A percentile compares a stretch with the other conserved stretches of the same genome.
Evolutionary conservation across 805 yeast genomes (phyloP).

Genomic region (Starmerella khaoyaiensis): DNA sequence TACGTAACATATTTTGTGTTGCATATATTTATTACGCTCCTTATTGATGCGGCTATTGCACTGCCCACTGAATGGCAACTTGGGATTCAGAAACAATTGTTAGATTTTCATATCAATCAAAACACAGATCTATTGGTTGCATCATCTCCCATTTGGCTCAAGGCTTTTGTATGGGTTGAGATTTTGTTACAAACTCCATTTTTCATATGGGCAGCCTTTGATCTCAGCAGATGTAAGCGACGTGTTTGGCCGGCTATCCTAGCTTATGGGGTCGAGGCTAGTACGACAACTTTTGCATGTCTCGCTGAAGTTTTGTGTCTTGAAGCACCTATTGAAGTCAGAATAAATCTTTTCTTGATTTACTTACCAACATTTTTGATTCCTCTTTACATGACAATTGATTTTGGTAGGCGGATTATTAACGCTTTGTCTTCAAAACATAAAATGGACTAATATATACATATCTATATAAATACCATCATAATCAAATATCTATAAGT

Average conservation of each 20-base stretch:
- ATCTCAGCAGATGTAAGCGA: slow-evolving; percentile 27
- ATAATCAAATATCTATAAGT: slow-evolving; percentile 22
- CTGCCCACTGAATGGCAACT: slow-evolving; percentile 42
- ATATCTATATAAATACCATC: no score
- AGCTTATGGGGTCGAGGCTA: slow-evolving; percentile 72
- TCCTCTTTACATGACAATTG: slow-evolving; percentile 45
- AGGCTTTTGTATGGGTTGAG: slow-evolving; percentile 59
- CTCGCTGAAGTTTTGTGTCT: slow-evolving; percentile 26
- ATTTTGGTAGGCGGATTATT: slow-evolving; percentile 25
- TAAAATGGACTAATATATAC: slow-evolving; percentile 5
- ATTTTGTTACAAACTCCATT: slow-evolving; percentile 66
- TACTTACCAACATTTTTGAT: slow-evolving; percentile 63
- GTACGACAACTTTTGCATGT: slow-evolving; percentile 66
- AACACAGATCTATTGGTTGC: slow-evolving; percentile 63
- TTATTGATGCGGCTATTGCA: slow-evolving; percentile 62
- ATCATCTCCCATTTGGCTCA: slow-evolving; percentile 58
- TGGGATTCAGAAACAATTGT: slow-evolving; percentile 37
- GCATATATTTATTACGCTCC: slow-evolving; percentile 63
- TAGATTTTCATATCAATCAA: slow-evolving; percentile 44
- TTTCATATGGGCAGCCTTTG: slow-evolving; percentile 38
- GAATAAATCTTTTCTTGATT: slow-evolving; percentile 37
- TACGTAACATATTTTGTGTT: slow-evolving; percentile 31
- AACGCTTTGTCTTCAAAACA: slow-evolving; percentile 3
- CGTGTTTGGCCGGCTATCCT: slow-evolving; percentile 35
- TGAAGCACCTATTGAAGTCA: slow-evolving; percentile 31